Evolutionary conservation across 768 basidiomycete genomes (phyloP), one percentile per base, ranked within the genome.

Genomic region (Tylopilus balloui): DNA sequence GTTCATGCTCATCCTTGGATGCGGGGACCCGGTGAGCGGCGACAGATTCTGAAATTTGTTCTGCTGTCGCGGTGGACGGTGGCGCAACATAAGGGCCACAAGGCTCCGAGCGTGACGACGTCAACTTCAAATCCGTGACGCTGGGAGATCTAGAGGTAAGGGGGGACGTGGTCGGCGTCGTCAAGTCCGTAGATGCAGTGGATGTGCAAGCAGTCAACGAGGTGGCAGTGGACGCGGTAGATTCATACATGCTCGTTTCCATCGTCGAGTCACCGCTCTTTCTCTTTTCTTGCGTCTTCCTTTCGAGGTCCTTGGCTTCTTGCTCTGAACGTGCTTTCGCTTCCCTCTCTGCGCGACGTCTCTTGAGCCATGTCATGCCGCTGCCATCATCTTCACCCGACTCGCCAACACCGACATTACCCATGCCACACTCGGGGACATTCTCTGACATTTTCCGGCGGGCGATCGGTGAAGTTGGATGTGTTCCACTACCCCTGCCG

Each of bases 361-460:
- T 71, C 69, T 75, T 80, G 21, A 93, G 77, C 92, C 92, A 94
- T 0, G 76, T 82, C 81, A 92, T 84, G 10, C 92, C 92, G 65
- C 85, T 86, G 1, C 89, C 90, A 55, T 92, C 92, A 51, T 92
- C 87, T 0, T 78, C 80, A 17, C 86, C 85, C 3, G 35, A 57
- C 6, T 48, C 61, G 28, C 47, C 51, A 24, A 49, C 44, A 8
- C 53, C 45, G 14, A 64, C 62, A 32, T 55, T 41, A 50, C 65
- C 50, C 71, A 69, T 59, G 48, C 63, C 45, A 61, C 63, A 59
- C 51, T 65, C 52, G 24, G 59, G 54, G 39, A 55, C 25, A 28
- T 42, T 3, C 43, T 35, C 29, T 23, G 55, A 42, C 61, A 60
- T 52, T 52, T 48, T 50, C 32, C 60, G 48, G 45, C 59, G 57